Evolutionary conservation across 2,329 filamentous ascomycete genomes (phyloP), one percentile per base, ranked within the genome.

Genomic region (Mariannaea elegans): DNA sequence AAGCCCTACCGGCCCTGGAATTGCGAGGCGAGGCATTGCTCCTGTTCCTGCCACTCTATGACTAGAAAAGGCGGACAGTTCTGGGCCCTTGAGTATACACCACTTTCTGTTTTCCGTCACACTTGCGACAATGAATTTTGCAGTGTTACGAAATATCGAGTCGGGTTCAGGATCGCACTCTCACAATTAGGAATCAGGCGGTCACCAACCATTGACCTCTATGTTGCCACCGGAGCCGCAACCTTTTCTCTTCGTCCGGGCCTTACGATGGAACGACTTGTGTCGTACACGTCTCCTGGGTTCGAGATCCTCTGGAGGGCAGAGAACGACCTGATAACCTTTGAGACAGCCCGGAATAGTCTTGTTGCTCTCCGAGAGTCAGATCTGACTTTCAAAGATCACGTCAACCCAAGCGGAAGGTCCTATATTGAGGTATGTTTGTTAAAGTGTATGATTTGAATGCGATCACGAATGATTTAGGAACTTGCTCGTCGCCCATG

Each of bases 281-380:
- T 56, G 2, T 7, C 7, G 8, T 50, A 59, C 19, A 59, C 56
- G 2, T 50, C 56, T 18, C 56, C 50, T 2, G 56, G 56, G 4
- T 59, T 59, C 9, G 38, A 59, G 34, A 55, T 36, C 1, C 9
- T 59, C 1, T 50, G 45, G 45, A 13, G 3, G 7, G 3, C 48
- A 1, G 1, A 23, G 14, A 2, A 32, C 2, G 2, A 2, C 3
- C 1, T 31, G 5, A 50, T 59, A 3, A 19, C 9, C 0, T 13
- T 5, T 4, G 5, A 19, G 18, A 38, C 49, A 14, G 56, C 49
- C 5, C 45, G 51, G 2, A 9, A 8, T 2, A 16, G 3, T 7
- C 36, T 59, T 21, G 5, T 21, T 12, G 10, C n/a, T 3, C 31
- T 59, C 8, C 19, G 13, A 24, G 1, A n/a, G 27, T 32, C 42